phyloP scores from a whole-genome alignment of 768 basidiomycete species.

The Paxillus involutus region DNA sequence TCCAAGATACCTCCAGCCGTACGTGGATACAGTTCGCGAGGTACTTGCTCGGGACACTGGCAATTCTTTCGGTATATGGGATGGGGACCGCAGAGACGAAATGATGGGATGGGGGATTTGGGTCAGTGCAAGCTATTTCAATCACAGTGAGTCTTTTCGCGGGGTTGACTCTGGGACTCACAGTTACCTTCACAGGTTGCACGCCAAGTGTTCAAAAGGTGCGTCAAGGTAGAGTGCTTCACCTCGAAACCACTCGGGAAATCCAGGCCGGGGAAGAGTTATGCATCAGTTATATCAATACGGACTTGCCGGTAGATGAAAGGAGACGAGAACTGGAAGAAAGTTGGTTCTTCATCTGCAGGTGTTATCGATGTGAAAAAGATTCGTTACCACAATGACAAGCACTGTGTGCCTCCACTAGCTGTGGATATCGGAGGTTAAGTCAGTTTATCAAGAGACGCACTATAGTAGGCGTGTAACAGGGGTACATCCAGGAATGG shows the following conservation, averaged over 20 bases:
- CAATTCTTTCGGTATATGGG: conserved; percentile 72
- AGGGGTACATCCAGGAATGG: conserved; percentile 9
- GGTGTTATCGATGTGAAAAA: conserved; percentile 43
- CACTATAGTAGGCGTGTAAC: too few relatives aligned
- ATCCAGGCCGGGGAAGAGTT: conserved; percentile 53
- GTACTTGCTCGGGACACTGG: conserved; percentile 60
- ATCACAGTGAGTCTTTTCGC: conserved; percentile 49
- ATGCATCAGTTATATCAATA: conserved; percentile 57
- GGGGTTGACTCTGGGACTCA: background rate
- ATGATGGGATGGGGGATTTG: conserved; percentile 71
- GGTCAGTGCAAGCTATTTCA: conserved; percentile 63
- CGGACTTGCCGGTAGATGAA: conserved; percentile 28
- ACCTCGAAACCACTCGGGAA: conserved; percentile 45
- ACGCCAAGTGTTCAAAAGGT: conserved; percentile 50
- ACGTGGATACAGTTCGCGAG: conserved; percentile 48
- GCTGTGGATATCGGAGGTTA: background rate
- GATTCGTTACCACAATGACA: conserved; percentile 9
- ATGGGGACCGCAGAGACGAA: conserved; percentile 46
- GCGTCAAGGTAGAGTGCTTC: conserved; percentile 42
- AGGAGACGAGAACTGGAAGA: conserved; percentile 41
- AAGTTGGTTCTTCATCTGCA: conserved; percentile 60
- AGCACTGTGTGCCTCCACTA: too few relatives aligned
- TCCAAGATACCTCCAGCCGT: conserved; percentile 27
- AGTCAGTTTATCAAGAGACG: too few relatives aligned
- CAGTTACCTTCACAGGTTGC: conserved; percentile 40